These are phyloP conservation scores for Juncus inflexus DNA, from an alignment of 176 grass and related monocot species.

Conservation along the genomic window DNA sequence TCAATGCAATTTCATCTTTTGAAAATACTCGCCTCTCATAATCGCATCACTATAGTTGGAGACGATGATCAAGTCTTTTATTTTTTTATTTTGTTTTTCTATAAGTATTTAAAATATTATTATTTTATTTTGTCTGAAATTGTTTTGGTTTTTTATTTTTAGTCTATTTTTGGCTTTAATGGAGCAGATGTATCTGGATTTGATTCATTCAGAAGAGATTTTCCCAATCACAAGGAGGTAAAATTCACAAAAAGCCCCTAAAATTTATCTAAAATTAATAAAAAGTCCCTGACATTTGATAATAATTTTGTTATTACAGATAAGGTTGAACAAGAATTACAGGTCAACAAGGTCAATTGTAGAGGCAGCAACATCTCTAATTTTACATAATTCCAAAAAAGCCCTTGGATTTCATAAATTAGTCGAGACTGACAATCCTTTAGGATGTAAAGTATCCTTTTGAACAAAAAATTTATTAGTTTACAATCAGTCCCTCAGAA, in stretches of 20 bases:
- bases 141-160: constrained; percentile 17
- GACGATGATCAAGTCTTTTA: constrained; percentile 84
- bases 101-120: neutral
- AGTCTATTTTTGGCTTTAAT: constrained; percentile 99
- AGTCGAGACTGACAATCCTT: constrained; percentile 79
- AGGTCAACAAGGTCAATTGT: constrained; percentile 80
- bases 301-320: constrained; percentile 29
- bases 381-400: constrained; percentile 72
- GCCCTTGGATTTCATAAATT: constrained; percentile 40
- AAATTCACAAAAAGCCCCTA: neutral
- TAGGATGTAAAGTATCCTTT: constrained; percentile 68
- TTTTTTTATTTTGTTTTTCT: constrained; percentile 19
- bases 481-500: neutral
- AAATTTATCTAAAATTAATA: no score
- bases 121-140: constrained; percentile 3
- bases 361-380: constrained; percentile 87
- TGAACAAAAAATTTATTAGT: constrained; percentile 6
- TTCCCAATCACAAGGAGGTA: constrained; percentile 87
- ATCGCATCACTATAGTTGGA: constrained; percentile 81
- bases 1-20: constrained; percentile 87
- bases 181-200: constrained; percentile 88
- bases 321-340: constrained; percentile 92
- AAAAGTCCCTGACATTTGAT: no score
- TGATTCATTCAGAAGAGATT: constrained; percentile 90
- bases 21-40: constrained; percentile 75